Evolutionary conservation across 192 early-diverging fungal genomes (phyloP).

Genomic region (Podila verticillata): DNA sequence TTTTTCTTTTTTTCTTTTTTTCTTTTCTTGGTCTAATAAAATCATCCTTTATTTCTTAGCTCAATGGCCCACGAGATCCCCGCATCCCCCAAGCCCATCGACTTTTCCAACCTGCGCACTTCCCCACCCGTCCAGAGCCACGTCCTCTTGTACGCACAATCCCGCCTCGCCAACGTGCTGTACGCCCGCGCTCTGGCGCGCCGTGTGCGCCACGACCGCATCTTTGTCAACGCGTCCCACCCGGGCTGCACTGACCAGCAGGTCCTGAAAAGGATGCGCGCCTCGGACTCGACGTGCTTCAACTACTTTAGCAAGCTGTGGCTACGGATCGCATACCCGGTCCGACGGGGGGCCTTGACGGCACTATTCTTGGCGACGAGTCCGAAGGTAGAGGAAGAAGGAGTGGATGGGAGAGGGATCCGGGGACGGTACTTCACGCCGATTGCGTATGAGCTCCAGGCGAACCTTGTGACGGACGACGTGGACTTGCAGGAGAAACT

Average conservation of each 20-base stretch:
- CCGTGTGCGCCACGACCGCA: conserved; percentile 9
- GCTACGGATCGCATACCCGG: background rate
- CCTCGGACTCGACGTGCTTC: background rate
- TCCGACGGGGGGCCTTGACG: conserved; percentile 48
- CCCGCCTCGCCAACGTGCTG: conserved; percentile 60
- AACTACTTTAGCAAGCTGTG: conserved; percentile 4
- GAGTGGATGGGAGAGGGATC: background rate
- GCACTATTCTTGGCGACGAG: conserved; percentile 53
- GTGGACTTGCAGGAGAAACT: conserved; percentile 10
- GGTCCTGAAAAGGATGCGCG: background rate
- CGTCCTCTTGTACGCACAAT: conserved; percentile 52
- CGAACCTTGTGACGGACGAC: conserved; percentile 2
- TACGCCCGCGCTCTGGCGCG: conserved; percentile 39
- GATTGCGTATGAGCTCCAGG: conserved; percentile 5
- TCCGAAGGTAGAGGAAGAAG: conserved; percentile 51
- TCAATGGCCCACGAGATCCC: conserved; percentile 32
- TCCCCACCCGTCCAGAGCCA: background rate
- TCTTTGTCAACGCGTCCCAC: conserved; percentile 4
- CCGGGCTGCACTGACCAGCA: conserved; percentile 1
- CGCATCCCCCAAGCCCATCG: background rate
- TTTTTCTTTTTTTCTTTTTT: too few species aligned
- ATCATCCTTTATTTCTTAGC: background rate
- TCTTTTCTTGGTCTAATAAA: too few species aligned
- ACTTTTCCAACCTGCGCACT: background rate
- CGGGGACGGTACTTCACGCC: conserved; percentile 41